Evolutionary conservation across 164 flowering plant genomes (phyloP), one percentile per base, ranked within the genome.

Genomic region (Vitis rotundifolia): DNA sequence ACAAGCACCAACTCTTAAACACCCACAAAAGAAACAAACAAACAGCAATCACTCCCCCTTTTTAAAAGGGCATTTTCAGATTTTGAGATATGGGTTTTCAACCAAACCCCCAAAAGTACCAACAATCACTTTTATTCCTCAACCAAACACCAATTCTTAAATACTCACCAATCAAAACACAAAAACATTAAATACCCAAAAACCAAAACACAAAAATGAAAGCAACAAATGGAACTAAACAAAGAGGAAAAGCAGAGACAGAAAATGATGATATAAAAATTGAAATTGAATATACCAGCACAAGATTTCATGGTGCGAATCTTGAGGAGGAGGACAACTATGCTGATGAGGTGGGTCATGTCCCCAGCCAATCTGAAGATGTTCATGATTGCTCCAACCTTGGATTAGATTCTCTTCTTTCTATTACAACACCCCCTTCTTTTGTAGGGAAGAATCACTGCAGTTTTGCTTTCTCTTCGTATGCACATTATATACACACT

Each of bases 281-380:
- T 51, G 59, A 59, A 31, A 59, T n/a, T 8, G 12, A 8, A 11
- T 14, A 18, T 55, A 85, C 86, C 86, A 7, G 85, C 79, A 71
- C 88, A 85, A 7, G 88, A 85, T 75, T 81, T 85, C 73, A 52
- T 81, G 15, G 83, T 78, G 29, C 76, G 88, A 47, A 85, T 85
- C 76, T 86, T 86, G 52, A 83, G 81, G 63, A 86, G 84, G 16
- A 86, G 78, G 12, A 83, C 67, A 50, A 86, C 58, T 29, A 83
- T 74, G 72, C 89, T 83, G 76, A 79, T 77, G 73, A 83, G 81
- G 62, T 86, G 89, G 77, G 84, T 81, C 83, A 80, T 82, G 75
- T 86, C 89, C 76, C 89, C 89, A 10, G 83, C 83, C 11, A 86
- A 74, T 48, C 89, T 76, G 75, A 86, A 83, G 1, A 70, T 28